These are phyloP conservation scores for Schwanniomyces sp. DNA, from an alignment of 805 yeast species.

Conservation along the genomic window DNA sequence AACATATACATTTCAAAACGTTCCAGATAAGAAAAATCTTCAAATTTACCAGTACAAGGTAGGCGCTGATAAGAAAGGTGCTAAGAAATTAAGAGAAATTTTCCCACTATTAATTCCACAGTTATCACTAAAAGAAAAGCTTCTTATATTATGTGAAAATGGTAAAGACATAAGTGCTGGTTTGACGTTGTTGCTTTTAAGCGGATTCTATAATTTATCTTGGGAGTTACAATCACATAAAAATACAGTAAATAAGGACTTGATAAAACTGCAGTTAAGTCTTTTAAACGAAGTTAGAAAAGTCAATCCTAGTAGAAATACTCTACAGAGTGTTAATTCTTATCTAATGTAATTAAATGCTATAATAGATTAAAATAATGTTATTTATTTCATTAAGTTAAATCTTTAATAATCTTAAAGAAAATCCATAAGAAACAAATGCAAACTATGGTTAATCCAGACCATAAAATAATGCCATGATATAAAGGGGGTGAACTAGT, in stretches of 20 bases:
- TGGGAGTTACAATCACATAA: conserved; percentile 30
- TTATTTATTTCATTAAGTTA: not conserved
- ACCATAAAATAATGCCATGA: conserved; percentile 14
- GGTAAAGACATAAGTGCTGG: conserved; percentile 71
- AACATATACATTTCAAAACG: conserved; percentile 6
- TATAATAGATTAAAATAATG: not conserved
- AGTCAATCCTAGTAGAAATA: conserved; percentile 75
- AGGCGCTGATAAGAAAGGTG: conserved; percentile 58
- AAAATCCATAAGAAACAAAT: conserved; percentile 14
- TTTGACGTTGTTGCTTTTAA: conserved; percentile 52
- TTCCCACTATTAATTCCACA: conserved; percentile 44
- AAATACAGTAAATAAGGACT: conserved; percentile 43
- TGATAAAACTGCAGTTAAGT: conserved; percentile 57
- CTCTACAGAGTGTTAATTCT: conserved; percentile 69
- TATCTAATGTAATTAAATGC: conserved; percentile 9
- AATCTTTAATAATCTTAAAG: conserved; percentile 1
- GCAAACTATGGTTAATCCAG: conserved; percentile 12
- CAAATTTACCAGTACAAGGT: conserved; percentile 15
- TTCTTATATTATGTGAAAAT: conserved; percentile 57
- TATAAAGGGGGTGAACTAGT: conserved; percentile 23
- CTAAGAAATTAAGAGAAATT: conserved; percentile 53
- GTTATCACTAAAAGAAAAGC: conserved; percentile 5
- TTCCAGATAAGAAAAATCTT: conserved; percentile 3
- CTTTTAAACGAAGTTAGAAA: conserved; percentile 46
- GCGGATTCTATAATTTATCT: conserved; percentile 40